Evolutionary conservation across 1,284 basidiomycete species (phyloP).

Genomic region (Cryptococcus jaspeensis): DNA sequence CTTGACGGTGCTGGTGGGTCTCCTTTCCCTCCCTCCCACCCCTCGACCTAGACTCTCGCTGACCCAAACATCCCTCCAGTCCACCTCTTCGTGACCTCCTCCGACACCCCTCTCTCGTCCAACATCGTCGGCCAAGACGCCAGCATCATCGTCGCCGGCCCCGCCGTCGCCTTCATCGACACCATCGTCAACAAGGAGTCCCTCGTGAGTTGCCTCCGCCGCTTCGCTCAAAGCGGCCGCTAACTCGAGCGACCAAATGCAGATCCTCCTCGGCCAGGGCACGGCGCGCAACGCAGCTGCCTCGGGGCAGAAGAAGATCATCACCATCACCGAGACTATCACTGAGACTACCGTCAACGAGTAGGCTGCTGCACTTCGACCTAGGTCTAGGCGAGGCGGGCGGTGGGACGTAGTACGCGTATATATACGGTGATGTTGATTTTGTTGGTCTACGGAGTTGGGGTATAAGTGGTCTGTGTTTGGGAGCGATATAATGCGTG

Average conservation of each 20-base stretch:
- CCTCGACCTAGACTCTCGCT: no score
- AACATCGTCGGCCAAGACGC: conserved; percentile 64
- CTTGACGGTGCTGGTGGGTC: conserved; percentile 22
- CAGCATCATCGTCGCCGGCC: conserved; percentile 64
- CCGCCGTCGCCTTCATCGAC: conserved; percentile 18
- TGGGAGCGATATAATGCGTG: neutral
- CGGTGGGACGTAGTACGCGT: neutral
- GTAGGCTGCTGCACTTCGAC: neutral
- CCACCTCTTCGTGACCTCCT: conserved; percentile 66
- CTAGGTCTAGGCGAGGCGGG: neutral
- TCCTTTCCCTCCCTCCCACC: conserved; percentile 44
- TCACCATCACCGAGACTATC: conserved; percentile 6
- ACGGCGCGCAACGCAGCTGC: conserved; percentile 1
- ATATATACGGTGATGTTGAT: neutral
- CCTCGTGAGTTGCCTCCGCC: neutral
- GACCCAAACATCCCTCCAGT: conserved; percentile 54
- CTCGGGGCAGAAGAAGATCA: conserved; percentile 9
- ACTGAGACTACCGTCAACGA: conserved; percentile 15
- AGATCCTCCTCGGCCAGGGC: conserved; percentile 2
- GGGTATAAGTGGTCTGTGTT: neutral
- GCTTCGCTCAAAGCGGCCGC: neutral
- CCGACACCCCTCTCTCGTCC: conserved; percentile 60
- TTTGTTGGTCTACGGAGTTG: neutral
- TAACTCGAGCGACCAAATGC: neutral
- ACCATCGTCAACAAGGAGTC: conserved; percentile 5